Base-by-base conservation (phyloP, 257 asterid genomes). In the Orobanche coerulescens region DNA sequence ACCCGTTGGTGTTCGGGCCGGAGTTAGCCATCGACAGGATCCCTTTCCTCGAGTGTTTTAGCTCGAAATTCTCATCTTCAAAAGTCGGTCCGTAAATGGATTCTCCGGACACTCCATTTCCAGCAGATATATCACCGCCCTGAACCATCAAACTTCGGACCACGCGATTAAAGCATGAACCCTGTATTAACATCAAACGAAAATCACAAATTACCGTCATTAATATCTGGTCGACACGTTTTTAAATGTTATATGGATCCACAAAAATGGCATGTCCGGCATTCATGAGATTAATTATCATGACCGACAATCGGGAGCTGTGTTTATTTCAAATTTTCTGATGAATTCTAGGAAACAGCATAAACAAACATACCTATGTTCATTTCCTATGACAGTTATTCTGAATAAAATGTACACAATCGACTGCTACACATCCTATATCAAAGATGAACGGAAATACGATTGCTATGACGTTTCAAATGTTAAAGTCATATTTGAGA, bases 1-100 rank as follows among this genome's bases (percentile, higher is more conserved):
- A 90, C 15, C 88, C 90, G 11, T 87, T 90, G 5, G 88, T 84
- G 69, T 90, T 55, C 24, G 94, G 90, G 13, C 97, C 97, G 43
- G 85, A 62, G 78, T 90, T 90, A 23, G 82, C 94, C 97, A 90
- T 87, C 55, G 97, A 82, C 14, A 90, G 55, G 78, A 86, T 82
- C 52, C 97, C 97, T 69, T 86, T 86, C 64, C 87, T 79, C 43
- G 66, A 79, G 74, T 90, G 95, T 60, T 84, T 90, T 61, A 90
- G 69, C 60, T 84, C 88, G 44, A 90, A 84, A 57, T 84, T 90
- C 63, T 90, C 97, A 70, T 90, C 97, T n/a, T 86, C 97, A 57
- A 90, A 90, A 43, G 75, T 81, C 37, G 64, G 63, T 25, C 97
- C 97, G 11, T 90, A 90, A 50, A 90, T 90, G 34, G 95, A 90